Evolutionary conservation across 179 eudicot genomes (phyloP).

Genomic region (Vitellaria paradoxa): DNA sequence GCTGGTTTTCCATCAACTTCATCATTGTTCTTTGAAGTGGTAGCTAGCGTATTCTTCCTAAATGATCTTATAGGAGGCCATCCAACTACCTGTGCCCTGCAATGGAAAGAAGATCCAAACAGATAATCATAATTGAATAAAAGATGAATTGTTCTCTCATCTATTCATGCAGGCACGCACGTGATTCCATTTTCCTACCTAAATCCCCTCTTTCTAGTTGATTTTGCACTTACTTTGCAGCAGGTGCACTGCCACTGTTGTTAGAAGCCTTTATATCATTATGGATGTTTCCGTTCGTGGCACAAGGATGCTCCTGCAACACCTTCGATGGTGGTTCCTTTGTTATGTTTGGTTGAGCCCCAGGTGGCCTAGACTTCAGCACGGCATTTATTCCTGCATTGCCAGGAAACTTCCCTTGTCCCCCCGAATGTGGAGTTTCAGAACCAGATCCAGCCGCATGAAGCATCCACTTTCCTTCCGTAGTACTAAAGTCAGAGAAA

Average conservation of each 20-base stretch:
- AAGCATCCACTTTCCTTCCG: slow-evolving; percentile 53
- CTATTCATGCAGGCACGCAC: not conserved
- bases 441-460: slow-evolving; percentile 34
- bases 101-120: slow-evolving; percentile 18
- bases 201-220: not conserved
- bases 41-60: slow-evolving; percentile 69
- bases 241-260: slow-evolving; percentile 55
- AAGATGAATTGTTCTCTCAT: not conserved
- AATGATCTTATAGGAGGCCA: slow-evolving; percentile 91
- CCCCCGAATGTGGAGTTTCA: slow-evolving; percentile 29
- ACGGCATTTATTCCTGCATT: slow-evolving; percentile 31
- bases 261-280: slow-evolving; percentile 29
- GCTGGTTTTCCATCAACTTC: slow-evolving; percentile 53
- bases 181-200: not conserved
- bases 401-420: slow-evolving; percentile 37
- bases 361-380: slow-evolving; percentile 34
- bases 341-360: slow-evolving; percentile 21
- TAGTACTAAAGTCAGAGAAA: slow-evolving; percentile 44
- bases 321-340: slow-evolving; percentile 39
- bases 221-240: slow-evolving; percentile 67
- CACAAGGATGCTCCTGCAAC: slow-evolving; percentile 31
- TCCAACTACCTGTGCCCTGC: slow-evolving; percentile 93
- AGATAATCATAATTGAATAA: not conserved
- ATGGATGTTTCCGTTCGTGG: slow-evolving; percentile 12
- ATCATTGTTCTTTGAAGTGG: slow-evolving; percentile 61